Evolutionary conservation across 768 basidiomycete species (phyloP).

Genomic region (Xanthoconium purpureum): DNA sequence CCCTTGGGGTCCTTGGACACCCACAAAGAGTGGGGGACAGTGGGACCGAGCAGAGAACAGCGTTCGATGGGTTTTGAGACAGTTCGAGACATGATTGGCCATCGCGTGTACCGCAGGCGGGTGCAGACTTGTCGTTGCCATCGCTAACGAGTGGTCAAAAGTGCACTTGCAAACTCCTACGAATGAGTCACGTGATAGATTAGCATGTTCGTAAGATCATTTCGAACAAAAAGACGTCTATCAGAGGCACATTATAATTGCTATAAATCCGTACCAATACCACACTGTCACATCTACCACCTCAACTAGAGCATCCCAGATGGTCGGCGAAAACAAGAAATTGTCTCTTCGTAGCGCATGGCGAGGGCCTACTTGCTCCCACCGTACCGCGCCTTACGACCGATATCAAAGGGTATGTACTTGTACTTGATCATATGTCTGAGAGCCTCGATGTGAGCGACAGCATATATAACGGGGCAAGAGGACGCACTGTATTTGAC

Average conservation of each 20-base stretch:
- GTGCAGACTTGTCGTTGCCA: slow-evolving; percentile 11
- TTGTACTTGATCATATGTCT: slow-evolving; percentile 99
- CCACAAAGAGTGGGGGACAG: slow-evolving; percentile 70
- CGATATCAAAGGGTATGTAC: slow-evolving; percentile 93
- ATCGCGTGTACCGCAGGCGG: slow-evolving; percentile 39
- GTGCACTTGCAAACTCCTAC: neutral
- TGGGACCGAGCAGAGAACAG: slow-evolving; percentile 6
- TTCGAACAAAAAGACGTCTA: slow-evolving; percentile 2
- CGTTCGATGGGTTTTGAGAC: slow-evolving; percentile 34
- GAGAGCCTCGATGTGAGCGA: slow-evolving; percentile 10
- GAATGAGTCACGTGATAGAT: slow-evolving; percentile 14
- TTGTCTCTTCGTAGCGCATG: slow-evolving; percentile 2
- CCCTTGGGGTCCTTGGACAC: slow-evolving; percentile 91
- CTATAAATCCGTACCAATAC: slow-evolving; percentile 30
- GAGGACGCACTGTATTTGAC: slow-evolving; percentile 83
- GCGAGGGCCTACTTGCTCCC: slow-evolving; percentile 39
- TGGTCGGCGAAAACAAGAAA: slow-evolving; percentile 3
- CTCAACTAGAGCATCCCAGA: slow-evolving; percentile 14
- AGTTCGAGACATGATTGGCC: slow-evolving; percentile 37
- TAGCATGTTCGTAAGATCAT: neutral
- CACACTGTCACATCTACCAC: slow-evolving; percentile 18
- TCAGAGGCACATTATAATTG: slow-evolving; percentile 22
- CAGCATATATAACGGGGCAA: neutral
- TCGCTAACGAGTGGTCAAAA: neutral
- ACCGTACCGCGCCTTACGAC: slow-evolving; percentile 88